phyloP scores from a whole-genome alignment of 1,139 yeast genomes.

The Saccharomyces hybrid region DNA sequence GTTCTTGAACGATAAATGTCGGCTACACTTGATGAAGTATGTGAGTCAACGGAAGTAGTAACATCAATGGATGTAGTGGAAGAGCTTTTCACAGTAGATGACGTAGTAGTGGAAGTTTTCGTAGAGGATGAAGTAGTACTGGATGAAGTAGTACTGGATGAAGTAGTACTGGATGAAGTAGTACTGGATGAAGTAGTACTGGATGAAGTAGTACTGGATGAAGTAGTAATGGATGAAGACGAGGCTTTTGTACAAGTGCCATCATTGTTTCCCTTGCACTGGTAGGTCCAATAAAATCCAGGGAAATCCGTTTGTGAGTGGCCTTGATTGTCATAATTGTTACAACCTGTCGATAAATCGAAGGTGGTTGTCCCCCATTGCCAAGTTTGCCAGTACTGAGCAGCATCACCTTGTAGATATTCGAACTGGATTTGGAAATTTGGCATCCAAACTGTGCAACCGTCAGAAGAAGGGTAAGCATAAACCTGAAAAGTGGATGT shows the following conservation, averaged over 20 bases:
- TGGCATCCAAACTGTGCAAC: conserved; percentile 19
- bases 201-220: background rate
- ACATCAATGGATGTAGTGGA: background rate
- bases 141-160: no score
- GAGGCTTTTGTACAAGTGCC: background rate
- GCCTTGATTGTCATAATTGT: conserved; percentile 21
- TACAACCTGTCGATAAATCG: conserved; percentile 29
- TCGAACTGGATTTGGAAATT: conserved; percentile 30
- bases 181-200: background rate
- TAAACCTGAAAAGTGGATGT: conserved; percentile 22
- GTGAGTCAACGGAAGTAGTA: background rate
- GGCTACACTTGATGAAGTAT: background rate
- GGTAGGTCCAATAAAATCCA: conserved; percentile 25
- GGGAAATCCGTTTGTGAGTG: conserved; percentile 28
- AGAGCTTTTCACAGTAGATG: background rate
- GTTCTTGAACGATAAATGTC: background rate
- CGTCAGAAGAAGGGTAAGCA: conserved; percentile 10
- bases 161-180: background rate
- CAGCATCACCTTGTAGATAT: conserved; percentile 19
- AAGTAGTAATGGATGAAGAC: background rate
- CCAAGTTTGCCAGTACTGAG: conserved; percentile 14
- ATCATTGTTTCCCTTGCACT: background rate
- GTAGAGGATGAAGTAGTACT: background rate
- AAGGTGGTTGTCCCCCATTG: conserved; percentile 17
- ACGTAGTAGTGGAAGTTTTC: no score